Base-by-base conservation (phyloP, 169 alveolate genomes). In the Blepharisma undulans region DNA sequence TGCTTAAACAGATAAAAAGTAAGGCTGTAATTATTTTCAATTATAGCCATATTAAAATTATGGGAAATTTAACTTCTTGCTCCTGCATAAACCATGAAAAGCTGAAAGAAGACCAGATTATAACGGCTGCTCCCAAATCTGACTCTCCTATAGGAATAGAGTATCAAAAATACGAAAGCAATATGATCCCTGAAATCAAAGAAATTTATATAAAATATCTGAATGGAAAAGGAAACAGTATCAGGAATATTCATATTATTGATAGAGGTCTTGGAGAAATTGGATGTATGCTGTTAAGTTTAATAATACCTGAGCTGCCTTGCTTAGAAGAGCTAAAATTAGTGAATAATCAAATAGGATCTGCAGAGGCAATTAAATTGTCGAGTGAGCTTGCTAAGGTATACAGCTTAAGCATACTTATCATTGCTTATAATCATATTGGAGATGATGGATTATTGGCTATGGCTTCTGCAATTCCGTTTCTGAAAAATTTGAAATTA, bases 361-460 rank as follows among this genome's bases (percentile, higher is more conserved):
- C 34, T 79, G 2, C 29, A 34, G 89, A 78, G n/a, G 87, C 87
- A 79, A 33, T 79, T 25, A 79, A 79, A 79, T 34, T 79, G 14
- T 25, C 87, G 7, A 32, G 34, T 7, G 60, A 25, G 34, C 61
- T 79, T 79, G 71, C 71, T 22, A 79, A 22, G 12, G 4, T 79
- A 29, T 12, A 33, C 27, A 79, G 19, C 25, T 33, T 79, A 30
- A 7, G 34, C 29, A 32, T 30, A 29, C 87, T 79, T 30, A 33
- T 25, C 29, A 79, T 79, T n/a, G 25, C 87, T 79, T 21, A 79
- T n/a, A 79, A 79, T 33, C 34, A 29, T 25, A 21, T 79, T 29
- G 60, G 71, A 79, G 87, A 79, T 33, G 87, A 79, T 25, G 87
- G 87, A 29, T 12, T 79, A n/a, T 12, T n/a, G 36, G 29, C 29